A percentile compares a stretch with the other conserved stretches of the same genome.
Conservation (phyloP, 2,329 filamentous ascomycete genomes). For the Xylaria sp. region DNA sequence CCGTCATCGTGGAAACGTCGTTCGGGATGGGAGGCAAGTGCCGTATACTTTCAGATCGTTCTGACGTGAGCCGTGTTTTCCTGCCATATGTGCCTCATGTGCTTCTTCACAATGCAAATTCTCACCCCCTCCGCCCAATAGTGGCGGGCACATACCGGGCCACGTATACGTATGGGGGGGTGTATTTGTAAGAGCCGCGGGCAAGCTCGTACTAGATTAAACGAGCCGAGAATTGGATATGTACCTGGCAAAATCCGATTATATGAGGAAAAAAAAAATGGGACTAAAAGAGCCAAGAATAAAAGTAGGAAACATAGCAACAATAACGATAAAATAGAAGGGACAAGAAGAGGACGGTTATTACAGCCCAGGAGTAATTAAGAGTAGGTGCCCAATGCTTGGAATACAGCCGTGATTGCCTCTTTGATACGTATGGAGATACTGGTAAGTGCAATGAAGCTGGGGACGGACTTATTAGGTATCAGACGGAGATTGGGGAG, state of each 20-base stretch:
- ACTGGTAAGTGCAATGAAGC: background rate
- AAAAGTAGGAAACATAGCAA: background rate
- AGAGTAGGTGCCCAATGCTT: too few relatives aligned
- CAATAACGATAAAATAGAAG: background rate
- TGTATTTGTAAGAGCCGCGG: conserved; percentile 22
- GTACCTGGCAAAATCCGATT: background rate
- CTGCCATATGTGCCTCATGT: conserved; percentile 16
- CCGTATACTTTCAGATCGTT: conserved; percentile 16
- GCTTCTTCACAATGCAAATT: conserved; percentile 17
- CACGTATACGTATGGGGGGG: conserved; percentile 23
- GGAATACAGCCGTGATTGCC: background rate
- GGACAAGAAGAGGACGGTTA: background rate
- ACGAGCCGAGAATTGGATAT: background rate
- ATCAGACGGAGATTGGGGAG: conserved; percentile 6
- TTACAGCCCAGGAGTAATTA: too few relatives aligned
- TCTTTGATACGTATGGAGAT: background rate
- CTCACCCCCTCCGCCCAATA: conserved; percentile 12
- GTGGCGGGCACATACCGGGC: conserved; percentile 20
- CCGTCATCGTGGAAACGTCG: conserved; percentile 16
- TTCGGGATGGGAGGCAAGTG: conserved; percentile 22
- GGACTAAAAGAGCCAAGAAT: background rate
- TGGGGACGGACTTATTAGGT: background rate
- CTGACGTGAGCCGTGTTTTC: conserved; percentile 31
- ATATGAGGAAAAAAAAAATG: background rate
- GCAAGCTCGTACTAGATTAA: conserved; percentile 9